Evolutionary conservation across 495 filamentous ascomycete genomes (phyloP).

Genomic region (Aspergillus egyptiacus): DNA sequence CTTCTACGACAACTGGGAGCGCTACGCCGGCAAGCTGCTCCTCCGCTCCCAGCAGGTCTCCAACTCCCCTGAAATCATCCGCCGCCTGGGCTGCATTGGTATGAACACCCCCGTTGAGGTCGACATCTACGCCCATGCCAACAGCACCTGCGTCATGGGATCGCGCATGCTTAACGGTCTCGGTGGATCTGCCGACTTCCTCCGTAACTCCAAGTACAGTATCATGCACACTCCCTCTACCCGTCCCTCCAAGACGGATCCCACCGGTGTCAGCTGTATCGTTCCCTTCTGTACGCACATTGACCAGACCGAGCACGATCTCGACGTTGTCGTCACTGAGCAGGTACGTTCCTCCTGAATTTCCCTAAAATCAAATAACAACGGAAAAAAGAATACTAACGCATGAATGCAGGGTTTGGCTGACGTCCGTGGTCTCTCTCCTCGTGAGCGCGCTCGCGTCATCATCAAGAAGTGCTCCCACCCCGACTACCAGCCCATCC

Average conservation of each 20-base stretch:
- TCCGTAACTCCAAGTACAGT: conserved; percentile 74
- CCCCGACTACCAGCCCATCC: conserved; percentile 76
- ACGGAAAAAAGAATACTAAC: conserved; percentile 3
- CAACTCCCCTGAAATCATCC: conserved; percentile 94
- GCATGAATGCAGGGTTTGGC: conserved; percentile 57
- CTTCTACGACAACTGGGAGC: conserved; percentile 83
- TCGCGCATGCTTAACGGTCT: conserved; percentile 89
- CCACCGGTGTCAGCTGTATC: conserved; percentile 77
- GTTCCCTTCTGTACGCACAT: conserved; percentile 91
- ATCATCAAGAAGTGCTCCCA: conserved; percentile 89
- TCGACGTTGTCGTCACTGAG: conserved; percentile 85
- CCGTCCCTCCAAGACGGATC: conserved; percentile 75
- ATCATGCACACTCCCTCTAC: conserved; percentile 92
- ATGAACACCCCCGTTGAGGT: conserved; percentile 97
- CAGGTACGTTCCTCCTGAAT: conserved; percentile 30
- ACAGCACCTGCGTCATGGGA: conserved; percentile 87
- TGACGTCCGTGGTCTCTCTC: conserved; percentile 76
- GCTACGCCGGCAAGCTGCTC: conserved; percentile 76
- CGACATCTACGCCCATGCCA: conserved; percentile 91
- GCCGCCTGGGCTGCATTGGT: conserved; percentile 78
- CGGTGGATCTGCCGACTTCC: conserved; percentile 83
- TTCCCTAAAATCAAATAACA: too few relatives aligned
- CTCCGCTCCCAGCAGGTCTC: conserved; percentile 82
- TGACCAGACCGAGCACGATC: conserved; percentile 89
- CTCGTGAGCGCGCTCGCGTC: conserved; percentile 73